These are phyloP conservation scores for Phaeotremella fagi DNA, from an alignment of 768 basidiomycete genomes.

Conservation along the genomic window DNA sequence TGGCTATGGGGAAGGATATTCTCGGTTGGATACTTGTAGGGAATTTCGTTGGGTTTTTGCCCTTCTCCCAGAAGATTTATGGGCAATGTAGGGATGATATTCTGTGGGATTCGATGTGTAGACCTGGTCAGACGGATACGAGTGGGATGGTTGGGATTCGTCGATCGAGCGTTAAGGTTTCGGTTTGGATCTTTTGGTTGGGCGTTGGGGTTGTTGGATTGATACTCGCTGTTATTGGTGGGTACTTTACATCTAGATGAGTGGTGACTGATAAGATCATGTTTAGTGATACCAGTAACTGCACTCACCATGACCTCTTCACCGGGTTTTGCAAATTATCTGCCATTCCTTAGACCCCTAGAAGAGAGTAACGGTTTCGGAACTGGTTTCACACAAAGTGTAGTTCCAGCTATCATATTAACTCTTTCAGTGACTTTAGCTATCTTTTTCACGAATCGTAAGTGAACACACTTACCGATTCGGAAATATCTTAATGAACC, in stretches of 20 bases:
- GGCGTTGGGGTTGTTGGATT: constrained; percentile 55
- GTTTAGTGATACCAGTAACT: constrained; percentile 63
- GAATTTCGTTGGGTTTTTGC: constrained; percentile 60
- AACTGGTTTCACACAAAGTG: constrained; percentile 62
- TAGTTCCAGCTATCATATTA: constrained; percentile 64
- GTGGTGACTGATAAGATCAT: constrained; percentile 2
- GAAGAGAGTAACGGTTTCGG: constrained; percentile 55
- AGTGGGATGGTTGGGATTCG: no score
- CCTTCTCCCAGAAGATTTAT: constrained; percentile 65
- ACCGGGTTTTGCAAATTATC: constrained; percentile 67
- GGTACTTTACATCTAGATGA: constrained; percentile 45
- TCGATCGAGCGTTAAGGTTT: no score
- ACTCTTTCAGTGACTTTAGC: constrained; percentile 60
- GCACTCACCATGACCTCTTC: constrained; percentile 65
- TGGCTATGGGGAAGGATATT: constrained; percentile 60
- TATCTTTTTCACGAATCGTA: constrained; percentile 57
- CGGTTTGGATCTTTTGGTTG: constrained; percentile 55
- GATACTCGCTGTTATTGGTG: constrained; percentile 60
- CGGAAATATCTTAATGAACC: no score
- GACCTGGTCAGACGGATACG: constrained; percentile 53
- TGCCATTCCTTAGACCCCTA: constrained; percentile 61
- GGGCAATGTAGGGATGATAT: constrained; percentile 79
- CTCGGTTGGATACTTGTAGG: constrained; percentile 77
- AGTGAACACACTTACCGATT: constrained; percentile 44
- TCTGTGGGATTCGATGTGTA: constrained; percentile 63